Conservation (phyloP, 2,329 filamentous ascomycete species). For the Ascochyta rabiei region DNA sequence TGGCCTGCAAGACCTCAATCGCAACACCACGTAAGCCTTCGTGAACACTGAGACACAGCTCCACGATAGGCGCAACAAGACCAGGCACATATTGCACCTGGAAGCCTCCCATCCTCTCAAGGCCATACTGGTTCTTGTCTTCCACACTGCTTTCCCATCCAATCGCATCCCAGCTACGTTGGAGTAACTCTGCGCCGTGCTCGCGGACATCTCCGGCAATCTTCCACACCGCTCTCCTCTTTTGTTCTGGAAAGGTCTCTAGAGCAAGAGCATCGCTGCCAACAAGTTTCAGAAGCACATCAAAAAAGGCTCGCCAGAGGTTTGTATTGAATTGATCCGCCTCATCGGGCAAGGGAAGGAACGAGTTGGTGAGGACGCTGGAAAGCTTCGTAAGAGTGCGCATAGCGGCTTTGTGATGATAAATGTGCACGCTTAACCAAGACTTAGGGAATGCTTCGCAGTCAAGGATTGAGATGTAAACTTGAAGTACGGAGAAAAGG, state of each 20-base stretch:
- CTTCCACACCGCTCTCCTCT: conserved; percentile 95
- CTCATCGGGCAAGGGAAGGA: conserved; percentile 87
- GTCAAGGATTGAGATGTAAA: conserved; percentile 86
- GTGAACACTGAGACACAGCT: conserved; percentile 93
- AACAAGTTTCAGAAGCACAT: conserved; percentile 84
- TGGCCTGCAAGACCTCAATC: conserved; percentile 91
- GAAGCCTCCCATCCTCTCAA: conserved; percentile 89
- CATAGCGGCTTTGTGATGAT: conserved; percentile 89
- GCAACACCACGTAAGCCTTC: conserved; percentile 88
- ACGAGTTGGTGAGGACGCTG: conserved; percentile 78
- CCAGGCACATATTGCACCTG: conserved; percentile 98
- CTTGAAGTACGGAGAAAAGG: conserved; percentile 77
- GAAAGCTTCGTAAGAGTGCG: conserved; percentile 82
- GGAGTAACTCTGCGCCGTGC: conserved; percentile 83
- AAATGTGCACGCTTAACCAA: conserved; percentile 94
- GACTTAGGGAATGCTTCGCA: conserved; percentile 86
- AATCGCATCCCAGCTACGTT: conserved; percentile 89
- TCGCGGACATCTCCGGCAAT: conserved; percentile 96
- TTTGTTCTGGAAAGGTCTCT: conserved; percentile 97
- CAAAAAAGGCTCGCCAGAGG: conserved; percentile 92
- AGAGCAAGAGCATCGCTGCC: conserved; percentile 87
- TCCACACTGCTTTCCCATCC: conserved; percentile 91
- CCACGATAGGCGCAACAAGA: conserved; percentile 87
- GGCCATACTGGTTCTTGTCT: conserved; percentile 75
- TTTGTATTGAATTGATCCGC: conserved; percentile 91